Conservation (phyloP, 768 basidiomycete species). For the Trametes coccinea region DNA sequence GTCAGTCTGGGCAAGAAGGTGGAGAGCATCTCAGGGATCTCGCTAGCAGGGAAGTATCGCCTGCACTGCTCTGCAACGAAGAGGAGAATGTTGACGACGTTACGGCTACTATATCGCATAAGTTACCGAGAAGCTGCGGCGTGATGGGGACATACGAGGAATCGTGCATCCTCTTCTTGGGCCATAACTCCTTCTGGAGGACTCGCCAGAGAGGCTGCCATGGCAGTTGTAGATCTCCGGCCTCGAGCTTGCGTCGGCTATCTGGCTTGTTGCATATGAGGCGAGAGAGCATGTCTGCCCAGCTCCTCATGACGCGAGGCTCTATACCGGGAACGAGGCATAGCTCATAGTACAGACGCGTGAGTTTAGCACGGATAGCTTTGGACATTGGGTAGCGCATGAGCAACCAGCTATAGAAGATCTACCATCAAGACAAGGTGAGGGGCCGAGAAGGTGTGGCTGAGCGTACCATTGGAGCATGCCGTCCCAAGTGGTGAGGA, state of each 20-base stretch:
- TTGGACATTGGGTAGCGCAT: slow-evolving; percentile 79
- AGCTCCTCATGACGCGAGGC: slow-evolving; percentile 65
- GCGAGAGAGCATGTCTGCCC: slow-evolving; percentile 78
- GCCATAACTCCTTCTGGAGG: slow-evolving; percentile 74
- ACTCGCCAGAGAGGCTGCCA: slow-evolving; percentile 80
- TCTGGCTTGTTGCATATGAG: slow-evolving; percentile 68
- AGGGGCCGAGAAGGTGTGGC: slow-evolving; percentile 2
- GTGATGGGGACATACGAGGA: slow-evolving; percentile 45
- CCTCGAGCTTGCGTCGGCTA: slow-evolving; percentile 63
- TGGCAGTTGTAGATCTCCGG: slow-evolving; percentile 63
- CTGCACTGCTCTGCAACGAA: slow-evolving; percentile 74
- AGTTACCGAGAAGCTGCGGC: background rate
- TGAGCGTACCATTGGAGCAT: slow-evolving; percentile 67
- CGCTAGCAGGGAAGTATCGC: slow-evolving; percentile 63
- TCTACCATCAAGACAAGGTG: background rate
- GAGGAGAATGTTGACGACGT: slow-evolving; percentile 68
- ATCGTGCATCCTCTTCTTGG: slow-evolving; percentile 62
- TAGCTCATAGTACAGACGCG: slow-evolving; percentile 77
- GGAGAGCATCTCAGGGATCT: slow-evolving; percentile 70
- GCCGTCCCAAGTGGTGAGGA: slow-evolving; percentile 76
- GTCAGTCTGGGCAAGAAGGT: slow-evolving; percentile 73
- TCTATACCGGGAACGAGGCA: slow-evolving; percentile 76
- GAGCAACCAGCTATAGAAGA: slow-evolving; percentile 63
- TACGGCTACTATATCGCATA: slow-evolving; percentile 42
- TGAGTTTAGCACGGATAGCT: slow-evolving; percentile 68